Base-by-base conservation (phyloP, 2,329 filamentous ascomycete species). In the Balansia obtecta region DNA sequence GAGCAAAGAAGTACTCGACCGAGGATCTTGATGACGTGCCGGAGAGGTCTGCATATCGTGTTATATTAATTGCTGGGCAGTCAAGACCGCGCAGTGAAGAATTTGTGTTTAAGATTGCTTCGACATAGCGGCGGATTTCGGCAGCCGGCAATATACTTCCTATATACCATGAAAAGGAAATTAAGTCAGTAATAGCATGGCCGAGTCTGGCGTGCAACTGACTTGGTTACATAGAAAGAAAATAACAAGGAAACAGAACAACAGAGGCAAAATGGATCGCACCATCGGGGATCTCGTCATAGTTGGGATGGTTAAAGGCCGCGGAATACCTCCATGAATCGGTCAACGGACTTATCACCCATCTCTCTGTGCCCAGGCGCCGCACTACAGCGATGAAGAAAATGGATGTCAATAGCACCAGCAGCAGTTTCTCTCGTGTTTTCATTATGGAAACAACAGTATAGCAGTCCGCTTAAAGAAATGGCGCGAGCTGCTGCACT, bases 1-100 rank as follows among this genome's bases (percentile, higher is more conserved):
- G 61, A 1, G 75, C 73, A 52, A 79, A 76, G 59, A 74, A 73
- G 44, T 58, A 72, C 75, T n/a, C 57, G 57, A 22, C 54, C 51
- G 37, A 53, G 52, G 34, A 41, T 18, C 27, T 45, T 15, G 13
- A 43, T 22, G 38, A 12, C 22, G 13, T 4, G 48, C 37, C n/a
- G 48, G 53, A 38, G 2, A 64, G 56, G 32, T 58, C 54, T 9
- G 51, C 48, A 39, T 64, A 59, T 55, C 56, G n/a, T 18, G 52
- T 30, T 22, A 30, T 33, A 22, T 56, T 50, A 41, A 54, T 30
- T 4, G 48, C 49, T 8, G 61, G 63, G 37, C 63, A 65, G 8
- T 57, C 50, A 1, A 64, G 46, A 3, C 52, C 54, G 11, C 55
- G 52, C 8, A 61, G 22, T 1, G 41, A 47, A 4, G 54, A 56